Evolutionary conservation across 2,329 filamentous ascomycete species (phyloP).

Genomic region (Talaromyces marneffei): DNA sequence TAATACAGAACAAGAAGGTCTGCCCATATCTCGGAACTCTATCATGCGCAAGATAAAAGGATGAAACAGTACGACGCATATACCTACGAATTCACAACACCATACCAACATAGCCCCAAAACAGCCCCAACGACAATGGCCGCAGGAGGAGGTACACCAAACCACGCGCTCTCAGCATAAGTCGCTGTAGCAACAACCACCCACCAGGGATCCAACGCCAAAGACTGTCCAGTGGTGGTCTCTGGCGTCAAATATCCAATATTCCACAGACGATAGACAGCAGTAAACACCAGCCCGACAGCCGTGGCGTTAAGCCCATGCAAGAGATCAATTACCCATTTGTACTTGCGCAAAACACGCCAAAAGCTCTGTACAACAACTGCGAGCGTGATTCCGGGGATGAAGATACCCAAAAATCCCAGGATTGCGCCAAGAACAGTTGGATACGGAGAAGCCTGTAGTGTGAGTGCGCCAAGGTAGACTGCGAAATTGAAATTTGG

Average conservation of each 20-base stretch:
- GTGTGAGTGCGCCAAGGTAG: slow-evolving; percentile 49
- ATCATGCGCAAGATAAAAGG: background rate
- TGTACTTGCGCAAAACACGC: slow-evolving; percentile 42
- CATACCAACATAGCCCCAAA: slow-evolving; percentile 47
- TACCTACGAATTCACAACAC: slow-evolving; percentile 29
- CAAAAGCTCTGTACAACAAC: slow-evolving; percentile 47
- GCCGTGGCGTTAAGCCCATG: slow-evolving; percentile 56
- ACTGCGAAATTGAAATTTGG: slow-evolving; percentile 51
- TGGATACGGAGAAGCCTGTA: slow-evolving; percentile 27
- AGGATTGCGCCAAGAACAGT: slow-evolving; percentile 47
- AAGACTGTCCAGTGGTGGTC: slow-evolving; percentile 45
- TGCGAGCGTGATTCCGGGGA: slow-evolving; percentile 32
- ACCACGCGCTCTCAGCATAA: slow-evolving; percentile 47
- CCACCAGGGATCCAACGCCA: slow-evolving; percentile 59
- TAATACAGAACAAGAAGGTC: no score
- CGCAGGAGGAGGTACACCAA: slow-evolving; percentile 38
- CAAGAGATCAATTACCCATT: slow-evolving; percentile 46
- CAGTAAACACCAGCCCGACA: slow-evolving; percentile 58
- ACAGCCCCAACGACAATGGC: slow-evolving; percentile 44
- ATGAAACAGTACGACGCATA: background rate
- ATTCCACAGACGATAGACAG: slow-evolving; percentile 59
- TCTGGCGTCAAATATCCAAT: slow-evolving; percentile 54
- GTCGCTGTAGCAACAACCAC: slow-evolving; percentile 52
- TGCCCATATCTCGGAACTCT: no score
- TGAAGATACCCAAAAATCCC: slow-evolving; percentile 43